Evolutionary conservation across 805 yeast genomes (phyloP).

Genomic region (Candida pini): DNA sequence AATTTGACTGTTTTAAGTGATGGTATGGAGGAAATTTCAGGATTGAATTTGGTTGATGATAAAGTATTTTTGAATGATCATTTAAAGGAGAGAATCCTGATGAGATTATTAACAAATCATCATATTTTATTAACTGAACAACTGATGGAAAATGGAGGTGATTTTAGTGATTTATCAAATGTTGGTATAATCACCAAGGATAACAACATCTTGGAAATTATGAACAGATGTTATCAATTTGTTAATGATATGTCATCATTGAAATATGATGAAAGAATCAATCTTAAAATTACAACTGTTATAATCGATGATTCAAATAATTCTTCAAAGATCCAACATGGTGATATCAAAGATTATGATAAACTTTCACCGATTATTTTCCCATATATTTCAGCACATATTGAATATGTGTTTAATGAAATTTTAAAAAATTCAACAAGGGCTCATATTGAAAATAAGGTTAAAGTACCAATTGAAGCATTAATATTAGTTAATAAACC

Average conservation of each 20-base stretch:
- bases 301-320: slow-evolving; percentile 24
- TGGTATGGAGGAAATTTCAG: slow-evolving; percentile 64
- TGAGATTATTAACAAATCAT: slow-evolving; percentile 83
- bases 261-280: slow-evolving; percentile 75
- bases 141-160: slow-evolving; percentile 31
- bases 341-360: slow-evolving; percentile 22
- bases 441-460: slow-evolving; percentile 73
- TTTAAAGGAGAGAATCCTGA: slow-evolving; percentile 75
- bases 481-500: slow-evolving; percentile 37
- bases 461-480: slow-evolving; percentile 40
- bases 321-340: slow-evolving; percentile 27
- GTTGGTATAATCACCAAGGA: slow-evolving; percentile 65
- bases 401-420: slow-evolving; percentile 86
- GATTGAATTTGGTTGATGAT: slow-evolving; percentile 21
- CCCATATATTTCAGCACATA: slow-evolving; percentile 82
- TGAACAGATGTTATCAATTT: slow-evolving; percentile 60
- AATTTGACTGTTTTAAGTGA: slow-evolving; percentile 75
- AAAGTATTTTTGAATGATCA: slow-evolving; percentile 62
- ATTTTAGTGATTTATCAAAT: slow-evolving; percentile 34
- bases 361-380: slow-evolving; percentile 36
- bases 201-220: slow-evolving; percentile 55
- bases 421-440: slow-evolving; percentile 80
- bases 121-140: slow-evolving; percentile 58
- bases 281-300: slow-evolving; percentile 45
- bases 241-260: slow-evolving; percentile 80